Evolutionary conservation across 208 protist species (phyloP).

Genomic region (Crithidia mellificae): DNA sequence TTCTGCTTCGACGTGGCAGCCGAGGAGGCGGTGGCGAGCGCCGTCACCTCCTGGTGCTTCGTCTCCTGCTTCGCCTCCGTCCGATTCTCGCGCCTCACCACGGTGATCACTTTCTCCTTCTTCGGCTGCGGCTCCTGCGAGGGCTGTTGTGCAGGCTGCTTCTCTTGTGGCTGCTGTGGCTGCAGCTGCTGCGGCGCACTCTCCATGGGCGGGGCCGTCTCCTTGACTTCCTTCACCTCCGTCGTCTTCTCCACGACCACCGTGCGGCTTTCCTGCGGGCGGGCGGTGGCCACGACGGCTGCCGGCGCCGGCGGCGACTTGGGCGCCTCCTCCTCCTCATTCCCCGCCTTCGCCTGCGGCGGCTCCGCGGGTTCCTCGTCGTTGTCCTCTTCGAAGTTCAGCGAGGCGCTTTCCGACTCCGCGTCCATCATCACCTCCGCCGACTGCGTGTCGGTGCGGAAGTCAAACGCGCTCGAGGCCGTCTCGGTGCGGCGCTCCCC

Average conservation of each 20-base stretch:
- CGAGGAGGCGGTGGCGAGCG: neutral
- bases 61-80: neutral
- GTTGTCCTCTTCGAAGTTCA: conserved; percentile 5
- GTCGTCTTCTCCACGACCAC: neutral
- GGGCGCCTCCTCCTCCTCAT: neutral
- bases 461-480: conserved; percentile 10
- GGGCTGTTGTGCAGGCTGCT: neutral
- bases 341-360: neutral
- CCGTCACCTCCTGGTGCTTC: neutral
- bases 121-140: neutral
- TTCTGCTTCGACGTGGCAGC: neutral
- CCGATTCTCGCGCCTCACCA: neutral
- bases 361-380: neutral
- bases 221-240: neutral
- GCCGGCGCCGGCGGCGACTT: neutral
- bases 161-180: neutral
- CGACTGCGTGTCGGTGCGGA: conserved; percentile 19
- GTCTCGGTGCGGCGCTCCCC: conserved; percentile 13
- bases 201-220: too few species aligned
- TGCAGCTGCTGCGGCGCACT: neutral
- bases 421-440: conserved; percentile 1
- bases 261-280: neutral
- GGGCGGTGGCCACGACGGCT: neutral
- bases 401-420: neutral
- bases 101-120: neutral